These are phyloP conservation scores for Dryas integrifolia DNA, from an alignment of 331 rosid species.

Conservation along the genomic window DNA sequence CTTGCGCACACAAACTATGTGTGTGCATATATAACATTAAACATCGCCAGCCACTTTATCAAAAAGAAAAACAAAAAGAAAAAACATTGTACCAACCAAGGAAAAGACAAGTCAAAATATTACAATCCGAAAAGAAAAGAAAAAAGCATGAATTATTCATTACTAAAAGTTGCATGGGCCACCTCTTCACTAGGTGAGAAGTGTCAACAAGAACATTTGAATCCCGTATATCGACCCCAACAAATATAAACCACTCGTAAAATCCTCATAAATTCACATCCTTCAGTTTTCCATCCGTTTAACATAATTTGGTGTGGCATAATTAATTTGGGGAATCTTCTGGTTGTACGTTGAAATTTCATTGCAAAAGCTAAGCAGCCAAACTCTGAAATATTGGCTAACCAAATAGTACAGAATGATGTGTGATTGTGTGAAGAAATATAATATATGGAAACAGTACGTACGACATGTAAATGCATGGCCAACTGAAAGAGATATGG, in stretches of 20 bases:
- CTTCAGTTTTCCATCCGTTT: not conserved
- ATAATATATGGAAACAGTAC: not conserved
- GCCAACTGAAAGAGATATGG: constrained; percentile 30
- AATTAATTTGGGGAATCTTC: not conserved
- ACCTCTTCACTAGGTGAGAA: not conserved
- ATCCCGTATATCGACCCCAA: not conserved
- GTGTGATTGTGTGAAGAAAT: not conserved
- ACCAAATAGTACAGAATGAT: not conserved
- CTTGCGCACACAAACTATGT: no score
- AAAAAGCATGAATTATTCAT: not conserved
- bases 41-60: no score
- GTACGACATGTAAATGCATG: not conserved
- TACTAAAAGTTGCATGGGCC: not conserved
- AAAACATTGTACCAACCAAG: not conserved
- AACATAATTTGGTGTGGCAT: no score
- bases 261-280: not conserved
- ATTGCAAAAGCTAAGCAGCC: not conserved
- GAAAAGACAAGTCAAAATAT: not conserved
- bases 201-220: not conserved
- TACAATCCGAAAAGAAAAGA: not conserved
- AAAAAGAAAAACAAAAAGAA: no score
- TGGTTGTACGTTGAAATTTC: not conserved
- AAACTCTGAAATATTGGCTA: not conserved
- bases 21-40: no score
- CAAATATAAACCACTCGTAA: not conserved